Base-by-base conservation (phyloP, 139 green algal species). In the Chlorella sp. region DNA sequence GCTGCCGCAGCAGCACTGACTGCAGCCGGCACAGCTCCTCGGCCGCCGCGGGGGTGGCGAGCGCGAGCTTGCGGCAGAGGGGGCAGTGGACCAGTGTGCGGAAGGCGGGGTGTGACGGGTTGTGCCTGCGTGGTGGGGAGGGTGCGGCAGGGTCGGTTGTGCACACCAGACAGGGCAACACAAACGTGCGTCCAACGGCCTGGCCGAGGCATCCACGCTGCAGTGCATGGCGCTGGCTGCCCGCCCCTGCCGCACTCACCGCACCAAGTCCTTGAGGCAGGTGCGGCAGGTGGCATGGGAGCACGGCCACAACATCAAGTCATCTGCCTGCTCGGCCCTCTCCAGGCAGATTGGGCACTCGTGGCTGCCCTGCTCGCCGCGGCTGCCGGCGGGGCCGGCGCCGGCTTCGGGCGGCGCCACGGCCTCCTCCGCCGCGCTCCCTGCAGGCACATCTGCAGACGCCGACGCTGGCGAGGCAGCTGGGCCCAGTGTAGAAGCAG, bases 261-360 rank as follows among this genome's bases (percentile, higher is more conserved):
- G 51, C 23, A 82, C 46, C 36, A 82, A 12, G 63, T 82, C 77
- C 5, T 25, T 27, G 3, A 71, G 27, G 36, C 77, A 82, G 25
- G 15, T 27, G 29, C 4, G n/a, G 60, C 77, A 82, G 12, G 58
- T 43, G n/a, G 58, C 68, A 55, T 82, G 77, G 21, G 45, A 38
- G 43, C 77, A 82, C 27, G 77, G 77, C 58, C 77, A 82, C 38
- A 43, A 31, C 35, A 43, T 48, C 77, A 68, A 82, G 25, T 31
- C 58, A 35, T 31, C 67, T 27, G 6, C 38, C 19, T 19, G 29
- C 14, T 41, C 55, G 11, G 73, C 45, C 4, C 23, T 42, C 14
- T 82, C 77, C 42, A 82, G 35, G 46, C 77, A 82, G 25, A 82
- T 77, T 8, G 36, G 36, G 74, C 77, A 82, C 45, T 82, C 77